Percentiles rank a stretch among this genome's conserved stretches.
phyloP scores from a whole-genome alignment of 768 basidiomycete species.

The Psilocybe subaeruginosa region DNA sequence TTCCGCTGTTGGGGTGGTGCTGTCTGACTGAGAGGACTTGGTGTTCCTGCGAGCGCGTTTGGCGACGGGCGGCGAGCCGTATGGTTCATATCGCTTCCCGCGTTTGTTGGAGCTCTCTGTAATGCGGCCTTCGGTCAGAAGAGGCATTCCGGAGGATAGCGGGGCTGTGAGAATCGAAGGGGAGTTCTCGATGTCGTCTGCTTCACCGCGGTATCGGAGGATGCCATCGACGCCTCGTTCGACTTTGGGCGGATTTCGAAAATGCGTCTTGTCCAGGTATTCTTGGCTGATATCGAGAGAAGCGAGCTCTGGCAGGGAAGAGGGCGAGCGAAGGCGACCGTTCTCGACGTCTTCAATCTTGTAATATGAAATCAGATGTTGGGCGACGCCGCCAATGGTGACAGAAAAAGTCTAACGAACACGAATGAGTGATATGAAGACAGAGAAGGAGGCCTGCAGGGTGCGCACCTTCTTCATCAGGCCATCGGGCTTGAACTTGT shows the following conservation, averaged over 20 bases:
- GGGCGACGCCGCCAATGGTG: slow-evolving; percentile 80
- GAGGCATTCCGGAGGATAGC: slow-evolving; percentile 43
- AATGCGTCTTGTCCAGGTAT: slow-evolving; percentile 89
- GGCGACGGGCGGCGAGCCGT: slow-evolving; percentile 27
- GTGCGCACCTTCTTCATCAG: slow-evolving; percentile 93
- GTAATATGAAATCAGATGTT: slow-evolving; percentile 96
- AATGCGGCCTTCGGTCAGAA: slow-evolving; percentile 49
- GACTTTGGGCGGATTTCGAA: slow-evolving; percentile 88
- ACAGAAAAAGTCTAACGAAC: slow-evolving; percentile 83
- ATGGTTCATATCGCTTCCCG: slow-evolving; percentile 46
- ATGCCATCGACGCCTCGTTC: slow-evolving; percentile 85
- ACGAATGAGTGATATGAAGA: background rate
- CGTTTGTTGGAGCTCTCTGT: slow-evolving; percentile 42
- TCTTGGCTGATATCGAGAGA: slow-evolving; percentile 85
- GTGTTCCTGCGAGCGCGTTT: slow-evolving; percentile 44
- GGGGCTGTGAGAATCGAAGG: slow-evolving; percentile 43
- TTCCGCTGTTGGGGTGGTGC: slow-evolving; percentile 16
- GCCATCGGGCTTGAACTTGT: slow-evolving; percentile 91
- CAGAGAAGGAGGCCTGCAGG: slow-evolving; percentile 4
- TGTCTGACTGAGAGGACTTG: slow-evolving; percentile 24
- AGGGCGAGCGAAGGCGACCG: slow-evolving; percentile 87
- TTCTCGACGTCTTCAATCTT: slow-evolving; percentile 88
- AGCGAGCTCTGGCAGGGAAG: slow-evolving; percentile 84
- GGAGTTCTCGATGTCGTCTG: slow-evolving; percentile 66
- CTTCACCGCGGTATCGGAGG: slow-evolving; percentile 81